These are phyloP conservation scores for Penicillium oxalicum DNA, from an alignment of 2,329 filamentous ascomycete species.

Conservation along the genomic window DNA sequence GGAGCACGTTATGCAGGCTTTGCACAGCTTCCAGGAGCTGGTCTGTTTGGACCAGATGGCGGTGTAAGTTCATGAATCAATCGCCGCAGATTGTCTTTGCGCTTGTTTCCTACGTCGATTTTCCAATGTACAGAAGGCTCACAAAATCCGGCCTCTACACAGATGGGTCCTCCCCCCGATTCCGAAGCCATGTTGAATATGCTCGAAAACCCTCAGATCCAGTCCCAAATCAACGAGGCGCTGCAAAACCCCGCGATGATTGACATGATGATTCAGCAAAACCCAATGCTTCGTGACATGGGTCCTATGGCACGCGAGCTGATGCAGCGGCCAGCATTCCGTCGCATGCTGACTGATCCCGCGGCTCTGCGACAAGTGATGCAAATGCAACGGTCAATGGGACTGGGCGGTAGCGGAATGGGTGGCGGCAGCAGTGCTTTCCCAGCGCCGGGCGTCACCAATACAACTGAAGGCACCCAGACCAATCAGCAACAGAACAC, in stretches of 20 bases:
- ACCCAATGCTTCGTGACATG: constrained; percentile 71
- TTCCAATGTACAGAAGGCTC: background rate
- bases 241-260: constrained; percentile 92
- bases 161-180: constrained; percentile 87
- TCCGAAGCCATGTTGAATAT: constrained; percentile 76
- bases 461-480: constrained; percentile 62
- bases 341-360: constrained; percentile 89
- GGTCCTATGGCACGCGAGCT: constrained; percentile 72
- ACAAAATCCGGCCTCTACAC: constrained; percentile 11
- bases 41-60: constrained; percentile 89
- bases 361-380: constrained; percentile 75
- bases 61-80: constrained; percentile 58
- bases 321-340: constrained; percentile 80
- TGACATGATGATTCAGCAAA: constrained; percentile 89
- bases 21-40: constrained; percentile 76
- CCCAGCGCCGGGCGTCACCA: constrained; percentile 84
- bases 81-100: background rate
- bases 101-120: too few species aligned
- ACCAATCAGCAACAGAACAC: constrained; percentile 32
- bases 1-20: constrained; percentile 92
- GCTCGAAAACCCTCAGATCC: constrained; percentile 81
- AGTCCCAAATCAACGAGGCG: constrained; percentile 85
- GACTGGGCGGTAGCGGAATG: constrained; percentile 42
- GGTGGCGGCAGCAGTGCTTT: constrained; percentile 55
- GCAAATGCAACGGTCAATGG: constrained; percentile 67